phyloP scores from a whole-genome alignment of 228 moss, liverwort and hornwort species.

The Sphagnum fallax region DNA sequence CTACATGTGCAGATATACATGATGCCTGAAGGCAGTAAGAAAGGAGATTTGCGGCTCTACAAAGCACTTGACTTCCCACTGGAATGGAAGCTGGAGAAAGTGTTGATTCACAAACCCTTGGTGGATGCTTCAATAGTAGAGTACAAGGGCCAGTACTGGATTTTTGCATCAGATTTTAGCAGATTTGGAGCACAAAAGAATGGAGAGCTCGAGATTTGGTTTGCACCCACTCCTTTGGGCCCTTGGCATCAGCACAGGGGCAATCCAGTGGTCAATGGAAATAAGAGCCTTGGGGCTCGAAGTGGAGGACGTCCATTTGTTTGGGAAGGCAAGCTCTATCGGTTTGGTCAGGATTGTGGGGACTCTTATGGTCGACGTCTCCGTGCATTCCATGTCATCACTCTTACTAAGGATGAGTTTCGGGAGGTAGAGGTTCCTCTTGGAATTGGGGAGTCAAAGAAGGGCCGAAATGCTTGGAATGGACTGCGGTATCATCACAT shows the following conservation, averaged over 20 bases:
- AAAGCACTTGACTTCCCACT: conserved; percentile 60
- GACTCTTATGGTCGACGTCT: conserved; percentile 73
- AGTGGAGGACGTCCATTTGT: conserved; percentile 70
- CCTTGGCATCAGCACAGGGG: conserved; percentile 68
- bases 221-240: conserved; percentile 54
- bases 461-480: conserved; percentile 86
- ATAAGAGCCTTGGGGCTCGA: conserved; percentile 60
- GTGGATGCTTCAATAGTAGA: conserved; percentile 83
- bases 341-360: conserved; percentile 90
- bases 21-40: conserved; percentile 88
- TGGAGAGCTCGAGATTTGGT: conserved; percentile 90
- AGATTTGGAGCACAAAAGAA: conserved; percentile 66
- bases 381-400: conserved; percentile 62
- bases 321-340: conserved; percentile 64
- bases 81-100: conserved; percentile 61
- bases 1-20: conserved; percentile 60
- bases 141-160: conserved; percentile 50
- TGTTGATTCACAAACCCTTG: conserved; percentile 65
- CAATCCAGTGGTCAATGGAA: conserved; percentile 66
- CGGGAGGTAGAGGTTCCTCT: conserved; percentile 70
- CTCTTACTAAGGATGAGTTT: conserved; percentile 35
- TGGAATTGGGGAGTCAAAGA: conserved; percentile 53
- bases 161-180: conserved; percentile 63
- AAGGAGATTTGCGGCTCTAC: conserved; percentile 73
- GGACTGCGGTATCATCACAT: conserved; percentile 84